These are phyloP conservation scores for Lecanoromycetidae sp. DNA, from an alignment of 2,329 filamentous ascomycete genomes.

Conservation along the genomic window DNA sequence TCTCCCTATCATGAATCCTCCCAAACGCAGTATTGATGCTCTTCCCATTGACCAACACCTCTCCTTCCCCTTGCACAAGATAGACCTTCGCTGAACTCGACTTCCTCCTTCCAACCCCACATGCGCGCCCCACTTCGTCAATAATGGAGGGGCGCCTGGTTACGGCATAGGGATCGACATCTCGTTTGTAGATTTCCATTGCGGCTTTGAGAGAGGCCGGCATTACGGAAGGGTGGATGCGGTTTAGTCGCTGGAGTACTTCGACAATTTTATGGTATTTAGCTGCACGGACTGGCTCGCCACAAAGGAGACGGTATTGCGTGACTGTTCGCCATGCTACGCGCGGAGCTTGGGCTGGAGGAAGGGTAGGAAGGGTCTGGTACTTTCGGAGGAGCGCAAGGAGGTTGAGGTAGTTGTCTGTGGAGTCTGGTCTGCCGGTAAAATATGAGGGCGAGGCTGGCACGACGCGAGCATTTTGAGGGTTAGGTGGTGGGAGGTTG, in stretches of 20 bases:
- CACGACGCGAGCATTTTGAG: conserved; percentile 52
- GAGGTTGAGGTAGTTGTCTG: conserved; percentile 67
- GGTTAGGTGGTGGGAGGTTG: conserved; percentile 28
- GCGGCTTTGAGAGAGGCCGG: conserved; percentile 56
- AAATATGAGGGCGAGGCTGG: conserved; percentile 92
- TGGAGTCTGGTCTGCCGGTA: conserved; percentile 71
- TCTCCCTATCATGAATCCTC: conserved; percentile 85
- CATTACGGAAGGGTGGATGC: conserved; percentile 67
- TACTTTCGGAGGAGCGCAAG: conserved; percentile 61
- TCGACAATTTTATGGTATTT: conserved; percentile 68
- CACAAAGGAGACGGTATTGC: conserved; percentile 60
- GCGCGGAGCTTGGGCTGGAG: conserved; percentile 53
- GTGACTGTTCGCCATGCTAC: conserved; percentile 70
- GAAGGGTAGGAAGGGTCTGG: conserved; percentile 57
- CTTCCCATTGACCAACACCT: conserved; percentile 83
- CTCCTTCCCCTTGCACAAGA: conserved; percentile 83
- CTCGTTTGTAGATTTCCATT: conserved; percentile 59
- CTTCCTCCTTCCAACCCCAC: conserved; percentile 78
- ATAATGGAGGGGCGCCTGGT: conserved; percentile 51
- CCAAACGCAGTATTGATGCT: conserved; percentile 70
- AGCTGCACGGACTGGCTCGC: conserved; percentile 60
- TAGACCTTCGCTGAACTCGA: conserved; percentile 72
- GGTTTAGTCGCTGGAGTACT: conserved; percentile 67
- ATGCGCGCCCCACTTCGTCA: conserved; percentile 65
- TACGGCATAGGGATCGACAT: conserved; percentile 58